These are phyloP conservation scores for Vitis hybrid DNA, from an alignment of 177 flowering plant genomes.

Conservation along the genomic window DNA sequence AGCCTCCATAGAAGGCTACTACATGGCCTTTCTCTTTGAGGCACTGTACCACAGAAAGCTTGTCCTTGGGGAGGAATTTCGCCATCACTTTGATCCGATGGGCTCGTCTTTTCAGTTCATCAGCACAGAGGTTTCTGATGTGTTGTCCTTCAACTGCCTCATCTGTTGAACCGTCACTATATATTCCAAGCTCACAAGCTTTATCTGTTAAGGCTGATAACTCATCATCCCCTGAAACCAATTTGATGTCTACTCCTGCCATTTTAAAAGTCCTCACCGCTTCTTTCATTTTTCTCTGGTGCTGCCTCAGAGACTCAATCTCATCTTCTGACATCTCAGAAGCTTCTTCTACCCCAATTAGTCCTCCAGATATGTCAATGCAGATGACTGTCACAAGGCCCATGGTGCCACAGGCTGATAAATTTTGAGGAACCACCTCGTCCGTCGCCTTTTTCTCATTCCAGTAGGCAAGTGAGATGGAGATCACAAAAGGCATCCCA, in stretches of 20 bases:
- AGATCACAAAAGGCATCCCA: constrained; percentile 20
- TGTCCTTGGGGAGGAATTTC: constrained; percentile 10
- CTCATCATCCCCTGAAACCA: constrained; percentile 16
- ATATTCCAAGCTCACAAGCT: constrained; percentile 10
- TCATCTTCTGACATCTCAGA: constrained; percentile 7
- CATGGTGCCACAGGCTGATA: constrained; percentile 15
- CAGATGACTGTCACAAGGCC: constrained; percentile 9
- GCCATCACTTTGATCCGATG: constrained; percentile 4
- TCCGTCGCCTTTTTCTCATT: neutral
- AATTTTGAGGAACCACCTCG: neutral
- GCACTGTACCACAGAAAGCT: constrained; percentile 9
- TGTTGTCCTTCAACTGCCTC: constrained; percentile 2
- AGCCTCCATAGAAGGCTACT: constrained; percentile 16
- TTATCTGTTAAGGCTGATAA: neutral
- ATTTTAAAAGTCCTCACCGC: neutral
- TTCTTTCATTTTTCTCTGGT: neutral
- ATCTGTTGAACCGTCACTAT: neutral
- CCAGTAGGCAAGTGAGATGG: constrained; percentile 11
- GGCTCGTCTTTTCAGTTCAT: neutral
- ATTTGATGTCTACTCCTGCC: constrained; percentile 10
- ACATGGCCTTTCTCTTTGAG: constrained; percentile 7
- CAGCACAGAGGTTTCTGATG: neutral
- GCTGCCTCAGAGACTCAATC: constrained; percentile 13
- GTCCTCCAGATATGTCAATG: constrained; percentile 9
- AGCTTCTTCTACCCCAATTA: neutral